Evolutionary conservation across 164 flowering plant species (phyloP).

Genomic region (Aristolochia contorta): DNA sequence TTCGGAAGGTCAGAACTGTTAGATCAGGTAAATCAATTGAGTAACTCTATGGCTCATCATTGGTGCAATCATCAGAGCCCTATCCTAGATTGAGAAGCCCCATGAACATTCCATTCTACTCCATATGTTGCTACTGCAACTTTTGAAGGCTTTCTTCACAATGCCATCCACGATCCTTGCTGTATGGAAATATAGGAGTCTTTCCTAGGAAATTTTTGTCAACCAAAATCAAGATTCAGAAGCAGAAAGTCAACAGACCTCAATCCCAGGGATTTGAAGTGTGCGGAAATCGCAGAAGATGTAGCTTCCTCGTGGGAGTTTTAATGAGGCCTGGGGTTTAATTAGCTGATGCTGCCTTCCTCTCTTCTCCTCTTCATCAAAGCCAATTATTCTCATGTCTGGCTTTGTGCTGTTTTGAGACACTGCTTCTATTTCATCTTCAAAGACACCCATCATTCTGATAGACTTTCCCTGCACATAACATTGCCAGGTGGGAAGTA

Average conservation of each 20-base stretch:
- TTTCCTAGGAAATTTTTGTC: neutral
- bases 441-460: constrained; percentile 90
- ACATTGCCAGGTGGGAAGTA: neutral
- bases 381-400: constrained; percentile 77
- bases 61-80: too few relatives aligned
- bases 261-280: constrained; percentile 74
- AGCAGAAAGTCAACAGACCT: constrained; percentile 30
- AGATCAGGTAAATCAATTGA: too few relatives aligned
- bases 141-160: too few relatives aligned
- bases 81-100: too few relatives aligned
- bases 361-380: constrained; percentile 87
- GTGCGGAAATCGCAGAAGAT: constrained; percentile 84
- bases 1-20: too few relatives aligned
- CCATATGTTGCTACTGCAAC: too few relatives aligned
- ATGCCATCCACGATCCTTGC: too few relatives aligned
- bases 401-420: constrained; percentile 34
- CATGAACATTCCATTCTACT: too few relatives aligned
- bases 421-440: constrained; percentile 64
- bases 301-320: constrained; percentile 78
- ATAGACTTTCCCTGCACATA: constrained; percentile 57
- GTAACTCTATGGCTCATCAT: too few relatives aligned
- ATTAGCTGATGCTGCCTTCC: constrained; percentile 33
- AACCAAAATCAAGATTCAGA: neutral
- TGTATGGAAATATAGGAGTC: neutral
- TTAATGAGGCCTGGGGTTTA: constrained; percentile 22